Evolutionary conservation across 148 eudicot species (phyloP), one percentile per base, ranked within the genome.

Genomic region (Silene uniflora): DNA sequence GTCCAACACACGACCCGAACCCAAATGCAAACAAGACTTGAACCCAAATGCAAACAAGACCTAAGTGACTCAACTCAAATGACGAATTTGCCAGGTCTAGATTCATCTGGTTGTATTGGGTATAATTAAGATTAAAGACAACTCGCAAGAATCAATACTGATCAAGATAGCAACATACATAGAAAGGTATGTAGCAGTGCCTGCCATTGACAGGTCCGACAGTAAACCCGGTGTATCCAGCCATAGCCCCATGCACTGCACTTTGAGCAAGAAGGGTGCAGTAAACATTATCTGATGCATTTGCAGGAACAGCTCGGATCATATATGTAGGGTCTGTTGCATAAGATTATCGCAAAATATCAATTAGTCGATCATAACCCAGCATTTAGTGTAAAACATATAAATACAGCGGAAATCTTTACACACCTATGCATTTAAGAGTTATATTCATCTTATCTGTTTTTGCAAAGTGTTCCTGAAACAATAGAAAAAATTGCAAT

Each of bases 211-310:
- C 96, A 17, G 87, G 92, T 46, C 92, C 98, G 35, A 85, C 92
- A 14, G 93, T 88, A 71, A 83, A 93, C 69, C 98, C 98, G 3
- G 98, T 91, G 87, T 86, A 89, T 12, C 98, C 98, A 3, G 98
- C 93, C 98, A 93, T 93, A 29, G 93, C 97, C 67, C 98, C 98
- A 73, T 93, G 98, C 54, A 93, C 86, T 6, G 92, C 98, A 79
- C 93, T 93, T 80, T 93, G 98, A 76, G 98, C 93, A 27, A 93
- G 92, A 81, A 93, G 84, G 6, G 98, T 91, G 83, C 96, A 88
- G 73, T 89, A 93, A 12, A 93, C 96, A 58, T 91, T 91, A 74
- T 93, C 98, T 1, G 98, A 88, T 68, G 96, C 98, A 69, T 91
- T 93, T 71, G 92, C 87, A 13, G 91, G 93, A 79, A 93, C 78